Evolutionary conservation across 441 rosid genomes (phyloP), one percentile per base, ranked within the genome.

Genomic region (Pelargonium australe): DNA sequence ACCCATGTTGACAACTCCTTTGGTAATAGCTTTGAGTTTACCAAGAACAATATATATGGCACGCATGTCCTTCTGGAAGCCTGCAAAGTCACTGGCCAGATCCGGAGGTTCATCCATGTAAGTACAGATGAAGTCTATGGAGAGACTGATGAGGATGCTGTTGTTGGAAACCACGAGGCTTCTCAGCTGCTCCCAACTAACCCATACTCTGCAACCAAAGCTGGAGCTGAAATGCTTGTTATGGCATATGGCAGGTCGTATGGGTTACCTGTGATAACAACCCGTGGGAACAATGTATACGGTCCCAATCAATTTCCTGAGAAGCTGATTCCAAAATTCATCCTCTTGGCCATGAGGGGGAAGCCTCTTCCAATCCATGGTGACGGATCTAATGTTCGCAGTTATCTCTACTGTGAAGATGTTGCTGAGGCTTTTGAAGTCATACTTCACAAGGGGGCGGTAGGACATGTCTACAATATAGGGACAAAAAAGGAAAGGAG

Each of bases 381-480:
- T 3, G 95, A 92, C 81, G 97, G 97, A 63, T 76, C 89, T 53
- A 92, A 92, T 19, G 97, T 92, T 63, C 81, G 97, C 73, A 92
- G 97, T 70, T 92, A 92, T 67, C 74, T 92, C 51, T 89, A 89
- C 72, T 89, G 97, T n/a, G 97, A 92, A 83, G 97, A 92, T 80
- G 97, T 92, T 69, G 97, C 96, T 12, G 97, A 92, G 87, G 96
- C 97, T 11, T 92, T 92, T 78, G 97, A 92, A 77, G 84, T 82
- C 72, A 82, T 91, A 75, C 90, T 92, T 72, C 97, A 92, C 86
- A 88, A 79, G 85, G 97, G 97, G 31, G 96, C 86, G 78, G 92
- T 92, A 14, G 92, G 92, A 62, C 97, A 92, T 78, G 95, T 92
- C 31, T 92, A 92, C 79, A 92, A 92, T 45, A 81, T 92, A 1